A percentile compares a stretch with the other conserved stretches of the same genome.
phyloP scores from a whole-genome alignment of 129 eudicot species.

The Flaveria robusta region DNA sequence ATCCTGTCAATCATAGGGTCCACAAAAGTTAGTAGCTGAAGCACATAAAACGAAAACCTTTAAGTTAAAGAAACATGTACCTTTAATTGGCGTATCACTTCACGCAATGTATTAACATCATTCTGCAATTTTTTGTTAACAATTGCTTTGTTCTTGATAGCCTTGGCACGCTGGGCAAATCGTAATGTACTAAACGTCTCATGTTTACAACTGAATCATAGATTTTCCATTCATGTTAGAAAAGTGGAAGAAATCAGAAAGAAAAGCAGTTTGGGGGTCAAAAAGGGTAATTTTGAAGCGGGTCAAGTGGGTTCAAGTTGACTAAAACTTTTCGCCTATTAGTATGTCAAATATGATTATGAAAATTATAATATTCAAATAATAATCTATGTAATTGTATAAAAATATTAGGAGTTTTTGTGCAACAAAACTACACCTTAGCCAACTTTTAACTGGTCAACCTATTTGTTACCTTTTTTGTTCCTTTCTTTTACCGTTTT shows the following conservation, averaged over 20 bases:
- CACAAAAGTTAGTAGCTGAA: constrained; percentile 7
- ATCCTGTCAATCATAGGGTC: constrained; percentile 47
- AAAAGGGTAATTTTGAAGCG: background rate
- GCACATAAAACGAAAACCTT: background rate
- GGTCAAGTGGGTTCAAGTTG: background rate
- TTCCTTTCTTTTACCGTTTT: background rate
- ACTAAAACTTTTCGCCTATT: background rate
- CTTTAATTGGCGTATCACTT: constrained; percentile 80
- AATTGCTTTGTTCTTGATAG: constrained; percentile 88
- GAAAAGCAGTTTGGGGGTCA: background rate
- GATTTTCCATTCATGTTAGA: constrained; percentile 21
- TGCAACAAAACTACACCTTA: background rate
- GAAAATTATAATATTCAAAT: background rate
- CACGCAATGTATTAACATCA: constrained; percentile 82
- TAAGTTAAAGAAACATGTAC: constrained; percentile 27
- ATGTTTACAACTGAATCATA: constrained; percentile 70
- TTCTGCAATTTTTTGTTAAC: constrained; percentile 88
- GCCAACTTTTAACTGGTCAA: background rate
- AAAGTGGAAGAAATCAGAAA: constrained; percentile 12
- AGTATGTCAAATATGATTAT: background rate
- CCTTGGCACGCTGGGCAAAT: constrained; percentile 97
- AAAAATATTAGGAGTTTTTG: background rate
- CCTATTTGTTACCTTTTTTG: background rate
- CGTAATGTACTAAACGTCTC: constrained; percentile 90
- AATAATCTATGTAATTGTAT: background rate